These are phyloP conservation scores for Mycena venus DNA, from an alignment of 768 basidiomycete species.

Conservation along the genomic window DNA sequence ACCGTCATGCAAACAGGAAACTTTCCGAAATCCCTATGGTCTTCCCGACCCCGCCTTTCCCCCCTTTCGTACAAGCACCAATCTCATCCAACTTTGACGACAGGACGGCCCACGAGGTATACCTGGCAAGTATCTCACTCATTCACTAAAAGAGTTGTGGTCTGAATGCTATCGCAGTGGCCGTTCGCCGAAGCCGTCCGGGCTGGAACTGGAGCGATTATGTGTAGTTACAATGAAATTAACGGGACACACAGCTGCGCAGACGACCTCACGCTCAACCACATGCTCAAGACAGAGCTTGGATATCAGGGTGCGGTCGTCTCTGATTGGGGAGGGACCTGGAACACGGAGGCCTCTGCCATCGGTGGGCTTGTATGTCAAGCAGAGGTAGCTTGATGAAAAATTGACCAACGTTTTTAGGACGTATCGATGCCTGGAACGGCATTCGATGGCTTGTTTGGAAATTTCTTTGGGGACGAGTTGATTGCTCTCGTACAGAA, in stretches of 20 bases:
- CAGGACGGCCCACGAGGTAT: slow-evolving; percentile 21
- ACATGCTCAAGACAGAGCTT: slow-evolving; percentile 15
- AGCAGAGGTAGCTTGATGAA: too few relatives aligned
- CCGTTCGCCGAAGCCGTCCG: slow-evolving; percentile 21
- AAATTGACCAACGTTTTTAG: too few relatives aligned
- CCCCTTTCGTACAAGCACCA: slow-evolving; percentile 12
- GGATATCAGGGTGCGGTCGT: slow-evolving; percentile 14
- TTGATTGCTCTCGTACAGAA: slow-evolving; percentile 18
- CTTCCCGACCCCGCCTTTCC: not conserved
- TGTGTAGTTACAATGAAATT: slow-evolving; percentile 15
- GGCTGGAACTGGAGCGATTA: slow-evolving; percentile 11
- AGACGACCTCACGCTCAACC: slow-evolving; percentile 8
- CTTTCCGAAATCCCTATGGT: slow-evolving; percentile 15
- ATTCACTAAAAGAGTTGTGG: not conserved
- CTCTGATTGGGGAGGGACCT: slow-evolving; percentile 22
- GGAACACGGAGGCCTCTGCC: slow-evolving; percentile 6
- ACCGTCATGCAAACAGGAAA: not conserved
- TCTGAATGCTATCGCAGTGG: not conserved
- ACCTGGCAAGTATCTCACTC: not conserved
- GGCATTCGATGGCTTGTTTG: slow-evolving; percentile 10
- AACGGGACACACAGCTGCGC: slow-evolving; percentile 12
- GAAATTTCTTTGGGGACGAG: slow-evolving; percentile 18
- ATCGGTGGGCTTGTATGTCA: slow-evolving; percentile 12
- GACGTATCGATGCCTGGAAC: slow-evolving; percentile 23
- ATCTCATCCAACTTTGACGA: slow-evolving; percentile 25